Conservation (phyloP, 352 stramenopile species). For the Phytophthora litchii region DNA sequence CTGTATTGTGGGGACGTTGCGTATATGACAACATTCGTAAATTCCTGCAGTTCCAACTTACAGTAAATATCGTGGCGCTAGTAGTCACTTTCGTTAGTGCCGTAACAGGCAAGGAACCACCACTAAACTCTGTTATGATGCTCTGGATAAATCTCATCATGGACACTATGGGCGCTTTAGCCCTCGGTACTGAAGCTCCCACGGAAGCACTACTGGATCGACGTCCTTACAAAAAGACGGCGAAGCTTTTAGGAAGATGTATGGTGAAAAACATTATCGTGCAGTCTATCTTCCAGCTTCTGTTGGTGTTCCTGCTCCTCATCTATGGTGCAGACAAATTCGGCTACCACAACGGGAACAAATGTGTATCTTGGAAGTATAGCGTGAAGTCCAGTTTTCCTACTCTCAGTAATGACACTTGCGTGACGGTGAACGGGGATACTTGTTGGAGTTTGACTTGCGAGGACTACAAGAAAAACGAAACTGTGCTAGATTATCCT, state of each 20-base stretch:
- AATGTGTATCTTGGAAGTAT: constrained; percentile 52
- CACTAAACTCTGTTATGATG: constrained; percentile 88
- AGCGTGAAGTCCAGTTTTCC: constrained; percentile 57
- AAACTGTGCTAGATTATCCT: constrained; percentile 48
- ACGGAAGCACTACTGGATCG: constrained; percentile 69
- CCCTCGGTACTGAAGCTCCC: constrained; percentile 72
- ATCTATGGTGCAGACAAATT: constrained; percentile 62
- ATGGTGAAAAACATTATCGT: constrained; percentile 84
- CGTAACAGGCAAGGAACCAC: constrained; percentile 84
- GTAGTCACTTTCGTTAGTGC: constrained; percentile 81
- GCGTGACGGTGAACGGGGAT: constrained; percentile 51
- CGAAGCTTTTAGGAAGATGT: constrained; percentile 55
- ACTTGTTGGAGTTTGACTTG: constrained; percentile 58
- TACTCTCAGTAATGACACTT: constrained; percentile 43
- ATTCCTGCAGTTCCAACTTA: constrained; percentile 87
- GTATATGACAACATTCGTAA: constrained; percentile 90
- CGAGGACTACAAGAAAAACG: constrained; percentile 58
- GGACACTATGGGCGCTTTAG: constrained; percentile 81
- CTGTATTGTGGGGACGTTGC: constrained; percentile 79
- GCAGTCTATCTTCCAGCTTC: constrained; percentile 77
- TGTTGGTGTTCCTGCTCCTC: constrained; percentile 86
- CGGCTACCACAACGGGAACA: constrained; percentile 63
- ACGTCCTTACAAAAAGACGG: constrained; percentile 74
- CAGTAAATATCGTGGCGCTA: constrained; percentile 84
- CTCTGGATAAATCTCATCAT: constrained; percentile 91